Base-by-base conservation (phyloP, 768 basidiomycete genomes). In the Steccherinum ochraceum region DNA sequence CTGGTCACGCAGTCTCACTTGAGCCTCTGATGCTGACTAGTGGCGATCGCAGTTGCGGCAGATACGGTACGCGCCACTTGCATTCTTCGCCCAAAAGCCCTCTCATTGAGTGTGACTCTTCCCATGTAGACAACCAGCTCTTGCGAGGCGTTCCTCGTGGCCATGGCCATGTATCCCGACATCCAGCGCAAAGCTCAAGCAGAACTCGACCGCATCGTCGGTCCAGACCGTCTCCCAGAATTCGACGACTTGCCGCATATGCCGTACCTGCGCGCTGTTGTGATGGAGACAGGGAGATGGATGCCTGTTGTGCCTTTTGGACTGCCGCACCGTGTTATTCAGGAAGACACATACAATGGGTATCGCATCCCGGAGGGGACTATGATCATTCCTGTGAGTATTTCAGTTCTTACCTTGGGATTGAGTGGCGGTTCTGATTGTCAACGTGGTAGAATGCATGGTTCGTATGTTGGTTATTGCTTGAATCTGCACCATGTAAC, bases 361-460 rank as follows among this genome's bases (percentile, higher is more conserved):
- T 64, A 59, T 40, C 53, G 55, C 42, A 63, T 68, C 13, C 65
- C 67, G 1, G 52, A 50, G 5, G 65, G 63, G 1, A 46, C 56
- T 1, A 53, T 61, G 13, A 49, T 67, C 12, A 39, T 68, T 10
- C 54, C 18, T 2, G 12, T 19, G 16, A 16, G 12, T 4, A 39
- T 39, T 39, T 39, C 11, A 11, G 11, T 39, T n/a, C n/a, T 11
- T 39, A 11, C 11, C n/a, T 39, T n/a, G 35, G 35, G n/a, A n/a
- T 11, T 11, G 11, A 11, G 35, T 11, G n/a, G n/a, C 11, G 35
- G 35, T 11, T 39, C n/a, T 39, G 11, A n/a, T 39, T 39, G 35
- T 39, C 35, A 11, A n/a, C n/a, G 35, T n/a, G 11, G 11, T n/a
- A 39, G 35, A 39, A 39, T 39, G 35, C 35, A n/a, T 39, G 35